phyloP scores from a whole-genome alignment of 306 rosid genomes.

The Parietaria judaica region DNA sequence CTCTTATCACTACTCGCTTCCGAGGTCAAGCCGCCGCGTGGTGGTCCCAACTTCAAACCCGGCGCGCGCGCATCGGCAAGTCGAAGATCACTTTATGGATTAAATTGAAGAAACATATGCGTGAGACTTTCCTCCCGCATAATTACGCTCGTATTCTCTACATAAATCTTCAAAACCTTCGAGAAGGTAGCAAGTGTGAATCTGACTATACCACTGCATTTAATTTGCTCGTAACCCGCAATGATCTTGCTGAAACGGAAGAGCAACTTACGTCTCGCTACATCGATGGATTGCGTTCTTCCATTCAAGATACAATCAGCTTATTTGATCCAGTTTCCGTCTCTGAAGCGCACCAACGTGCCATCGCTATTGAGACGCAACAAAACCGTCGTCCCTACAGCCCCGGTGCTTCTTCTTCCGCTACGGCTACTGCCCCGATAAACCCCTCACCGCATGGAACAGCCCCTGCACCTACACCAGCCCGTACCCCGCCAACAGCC shows the following conservation, averaged over 20 bases:
- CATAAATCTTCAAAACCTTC: neutral
- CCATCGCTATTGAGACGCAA: neutral
- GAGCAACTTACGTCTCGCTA: neutral
- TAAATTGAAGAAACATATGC: too few relatives aligned
- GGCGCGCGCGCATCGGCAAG: neutral
- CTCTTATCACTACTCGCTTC: neutral
- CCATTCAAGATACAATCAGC: neutral
- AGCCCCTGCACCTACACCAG: neutral
- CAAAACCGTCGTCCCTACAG: neutral
- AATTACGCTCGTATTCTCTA: neutral
- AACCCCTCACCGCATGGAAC: neutral
- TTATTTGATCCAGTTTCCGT: neutral
- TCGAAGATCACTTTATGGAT: too few relatives aligned
- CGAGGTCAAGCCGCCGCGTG: neutral
- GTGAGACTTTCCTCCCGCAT: neutral
- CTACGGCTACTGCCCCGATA: neutral
- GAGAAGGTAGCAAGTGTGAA: neutral
- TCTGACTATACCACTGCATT: neutral
- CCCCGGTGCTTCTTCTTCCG: neutral
- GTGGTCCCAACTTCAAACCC: neutral
- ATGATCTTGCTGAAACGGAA: neutral
- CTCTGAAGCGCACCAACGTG: neutral
- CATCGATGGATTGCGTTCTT: neutral
- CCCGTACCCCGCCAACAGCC: neutral
- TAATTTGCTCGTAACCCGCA: neutral